Evolutionary conservation across 352 stramenopile genomes (phyloP).

Genomic region (Detonula confervacea): DNA sequence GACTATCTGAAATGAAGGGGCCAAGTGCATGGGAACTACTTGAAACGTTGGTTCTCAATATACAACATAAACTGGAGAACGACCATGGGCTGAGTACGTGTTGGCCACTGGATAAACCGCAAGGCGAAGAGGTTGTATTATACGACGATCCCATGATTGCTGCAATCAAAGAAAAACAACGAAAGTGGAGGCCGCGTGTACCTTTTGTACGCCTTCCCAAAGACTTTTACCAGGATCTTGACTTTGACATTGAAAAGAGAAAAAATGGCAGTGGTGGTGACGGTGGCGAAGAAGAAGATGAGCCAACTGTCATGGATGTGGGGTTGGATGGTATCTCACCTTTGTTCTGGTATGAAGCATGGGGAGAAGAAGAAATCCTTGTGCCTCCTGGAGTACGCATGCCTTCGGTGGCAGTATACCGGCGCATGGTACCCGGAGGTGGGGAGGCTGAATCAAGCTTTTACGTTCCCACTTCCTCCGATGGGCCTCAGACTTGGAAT

Average conservation of each 20-base stretch:
- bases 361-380: constrained; percentile 57
- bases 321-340: constrained; percentile 78
- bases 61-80: constrained; percentile 46
- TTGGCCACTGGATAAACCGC: constrained; percentile 59
- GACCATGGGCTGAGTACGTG: constrained; percentile 49
- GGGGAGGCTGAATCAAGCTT: constrained; percentile 56
- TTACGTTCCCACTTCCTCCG: constrained; percentile 54
- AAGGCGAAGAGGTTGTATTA: constrained; percentile 33
- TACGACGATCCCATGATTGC: constrained; percentile 23
- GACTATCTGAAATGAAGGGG: neutral
- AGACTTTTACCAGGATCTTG: constrained; percentile 64
- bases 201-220: constrained; percentile 76
- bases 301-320: constrained; percentile 30
- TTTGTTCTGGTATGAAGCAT: constrained; percentile 79
- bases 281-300: constrained; percentile 17
- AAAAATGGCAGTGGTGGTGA: constrained; percentile 21
- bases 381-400: constrained; percentile 54
- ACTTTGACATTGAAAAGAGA: constrained; percentile 25
- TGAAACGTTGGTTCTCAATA: constrained; percentile 47
- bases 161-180: constrained; percentile 24
- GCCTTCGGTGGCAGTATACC: constrained; percentile 72
- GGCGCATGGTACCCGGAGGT: constrained; percentile 25
- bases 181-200: constrained; percentile 65
- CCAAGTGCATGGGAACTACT: constrained; percentile 46
- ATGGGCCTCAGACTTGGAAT: constrained; percentile 20